Evolutionary conservation across 2,329 filamentous ascomycete species (phyloP), one percentile per base, ranked within the genome.

Genomic region (Fusarium sp.): DNA sequence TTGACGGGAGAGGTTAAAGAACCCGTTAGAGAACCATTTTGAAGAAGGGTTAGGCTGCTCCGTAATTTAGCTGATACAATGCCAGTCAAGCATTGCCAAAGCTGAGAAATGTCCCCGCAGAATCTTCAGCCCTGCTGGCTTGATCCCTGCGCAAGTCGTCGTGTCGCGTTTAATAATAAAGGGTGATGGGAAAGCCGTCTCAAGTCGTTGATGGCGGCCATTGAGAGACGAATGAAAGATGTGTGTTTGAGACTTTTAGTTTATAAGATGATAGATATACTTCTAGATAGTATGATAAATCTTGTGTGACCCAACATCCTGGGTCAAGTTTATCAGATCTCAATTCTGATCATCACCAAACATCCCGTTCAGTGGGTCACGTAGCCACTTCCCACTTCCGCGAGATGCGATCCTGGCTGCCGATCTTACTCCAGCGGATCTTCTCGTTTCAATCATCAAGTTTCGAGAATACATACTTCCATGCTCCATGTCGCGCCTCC

Each of bases 51-150:
- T n/a, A n/a, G 17, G 34, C 34, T 36, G 7, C 34, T 36, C 34
- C 34, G 34, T 17, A 36, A 6, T 62, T 10, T 62, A 62, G 50
- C 23, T 63, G 58, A 62, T 45, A 62, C 58, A 30, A 28, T 30
- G 42, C n/a, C 32, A 55, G 43, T 53, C 32, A 60, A n/a, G 32
- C 15, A 23, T 19, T 40, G 23, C 21, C 32, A 9, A 47, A 62
- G 34, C 44, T 56, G 34, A 20, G 44, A 14, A 39, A 7, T 49
- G 44, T 26, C 39, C 50, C 38, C 44, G 44, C 38, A 21, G 14
- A 36, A 30, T 42, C 15, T 44, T 63, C 51, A 51, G 58, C 58
- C 60, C 42, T 61, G 56, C 44, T 61, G 56, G 38, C 38, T 34
- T 47, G 23, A 61, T 26, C 56, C 36, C 24, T 58, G 50, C 58